Evolutionary conservation across 805 yeast species (phyloP), one percentile per base, ranked within the genome.

Genomic region (Brettanomyces naardenensis): DNA sequence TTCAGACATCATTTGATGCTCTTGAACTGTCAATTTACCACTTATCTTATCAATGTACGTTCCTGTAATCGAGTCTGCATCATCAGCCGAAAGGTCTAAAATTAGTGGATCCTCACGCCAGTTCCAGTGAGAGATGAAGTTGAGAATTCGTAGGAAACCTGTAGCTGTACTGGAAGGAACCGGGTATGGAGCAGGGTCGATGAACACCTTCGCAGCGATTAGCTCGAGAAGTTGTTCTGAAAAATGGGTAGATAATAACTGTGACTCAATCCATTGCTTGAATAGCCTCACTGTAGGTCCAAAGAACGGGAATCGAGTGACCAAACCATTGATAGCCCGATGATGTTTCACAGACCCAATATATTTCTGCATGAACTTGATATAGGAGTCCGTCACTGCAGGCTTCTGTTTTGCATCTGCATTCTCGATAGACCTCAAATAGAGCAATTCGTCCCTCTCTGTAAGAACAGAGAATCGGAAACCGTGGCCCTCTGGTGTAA

Each of bases 51-150:
- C 67, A 44, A 63, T 57, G 38, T 56, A 52, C 6, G 31, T 9
- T 4, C 31, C 31, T 5, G 31, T 11, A n/a, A 19, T 13, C 15
- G 32, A 29, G 18, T 41, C 42, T 18, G 15, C 31, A 15, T 44
- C 47, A 43, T 73, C 73, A 40, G 68, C 78, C 11, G 80, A 77
- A 47, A 86, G 62, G 52, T 92, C 97, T 43, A 92, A 61, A 38
- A 89, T 73, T 43, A 92, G 62, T 1, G 95, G 82, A 33, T 81
- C 87, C 44, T 84, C 94, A 49, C 75, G 81, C 98, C 98, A 92
- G 58, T 92, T 88, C 98, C 98, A 92, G 31, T 61, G 62, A 19
- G 95, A 71, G 32, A 92, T 57, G 50, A 81, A 84, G 33, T 73
- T 65, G 28, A 92, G 56, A 10, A 80, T 71, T 42, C 92, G 78